Evolutionary conservation across 2,329 filamentous ascomycete genomes (phyloP).

Genomic region (Ophiocordyceps camponoti-rufipedis): DNA sequence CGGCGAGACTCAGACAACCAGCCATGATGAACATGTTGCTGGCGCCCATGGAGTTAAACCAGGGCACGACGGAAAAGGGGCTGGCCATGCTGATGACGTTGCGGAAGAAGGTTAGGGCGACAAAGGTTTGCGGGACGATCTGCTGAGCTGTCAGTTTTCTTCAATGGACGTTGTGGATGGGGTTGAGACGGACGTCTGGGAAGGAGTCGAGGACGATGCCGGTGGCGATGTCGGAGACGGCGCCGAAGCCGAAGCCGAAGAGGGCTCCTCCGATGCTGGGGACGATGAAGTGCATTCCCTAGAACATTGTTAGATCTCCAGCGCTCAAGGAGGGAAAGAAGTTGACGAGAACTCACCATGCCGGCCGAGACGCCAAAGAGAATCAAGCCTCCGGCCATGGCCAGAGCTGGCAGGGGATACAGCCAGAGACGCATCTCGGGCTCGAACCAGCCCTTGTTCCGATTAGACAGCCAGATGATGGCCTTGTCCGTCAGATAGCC

Average conservation of each 20-base stretch:
- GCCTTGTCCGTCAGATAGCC: constrained; percentile 18
- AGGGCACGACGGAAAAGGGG: constrained; percentile 6
- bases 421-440: constrained; percentile 25
- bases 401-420: constrained; percentile 12
- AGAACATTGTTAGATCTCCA: too few species aligned
- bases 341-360: not conserved
- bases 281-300: constrained; percentile 1
- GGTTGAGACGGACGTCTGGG: constrained; percentile 10
- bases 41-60: constrained; percentile 7
- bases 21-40: constrained; percentile 6
- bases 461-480: constrained; percentile 15
- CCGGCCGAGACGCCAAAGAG: constrained; percentile 1
- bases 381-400: constrained; percentile 14
- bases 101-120: constrained; percentile 7
- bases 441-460: constrained; percentile 21
- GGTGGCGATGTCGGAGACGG: constrained; percentile 13
- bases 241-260: constrained; percentile 8
- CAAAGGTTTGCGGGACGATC: constrained; percentile 8
- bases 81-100: constrained; percentile 7
- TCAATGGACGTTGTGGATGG: too few species aligned
- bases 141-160: not conserved
- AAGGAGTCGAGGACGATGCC: constrained; percentile 20
- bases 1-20: constrained; percentile 1
- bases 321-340: not conserved
- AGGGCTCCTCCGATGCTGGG: constrained; percentile 15